Base-by-base conservation (phyloP, 768 basidiomycete genomes). In the Mycena rosella region DNA sequence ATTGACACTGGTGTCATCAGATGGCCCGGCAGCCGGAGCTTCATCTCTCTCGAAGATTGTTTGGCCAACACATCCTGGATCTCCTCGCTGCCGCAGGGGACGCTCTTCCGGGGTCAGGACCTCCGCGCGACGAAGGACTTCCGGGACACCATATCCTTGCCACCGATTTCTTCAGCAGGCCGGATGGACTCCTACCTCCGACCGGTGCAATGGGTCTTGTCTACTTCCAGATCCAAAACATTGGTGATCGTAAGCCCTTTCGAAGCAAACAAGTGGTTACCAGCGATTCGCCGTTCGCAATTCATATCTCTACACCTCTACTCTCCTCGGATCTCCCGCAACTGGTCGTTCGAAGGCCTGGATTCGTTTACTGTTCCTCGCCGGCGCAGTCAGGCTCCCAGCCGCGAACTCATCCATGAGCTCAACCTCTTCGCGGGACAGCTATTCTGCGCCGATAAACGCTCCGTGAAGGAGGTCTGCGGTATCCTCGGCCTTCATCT, bases 151-250 rank as follows among this genome's bases (percentile, higher is more conserved):
- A 42, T 64, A 42, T 7, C 32, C 5, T 18, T 55, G 17, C 2
- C 26, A 8, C 14, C 26, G 3, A 48, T 11, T 8, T 3, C 20
- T 20, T 36, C 52, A n/a, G 22, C 52, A 8, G 53, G 61, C 52
- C 47, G 53, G 36, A 64, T 57, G 54, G 55, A 64, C 55, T n/a
- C 13, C 24, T 57, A 57, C 55, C 63, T 64, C n/a, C 54, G 63
- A 13, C 62, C 63, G 10, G 63, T 64, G n/a, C 63, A 64, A 51
- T 64, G 63, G 63, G 15, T 64, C 54, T 27, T 64, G 47, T 64
- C 63, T 10, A 30, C 45, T 9, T 38, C 63, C 45, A 57, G 26
- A 18, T 55, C 62, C 15, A 34, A 55, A 8, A 1, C 29, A 8
- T 38, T 64, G 34, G 26, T 64, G 10, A 20, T 64, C n/a, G 17